Evolutionary conservation across 2,329 filamentous ascomycete species (phyloP), one percentile per base, ranked within the genome.

Genomic region (Exophiala calicioides): DNA sequence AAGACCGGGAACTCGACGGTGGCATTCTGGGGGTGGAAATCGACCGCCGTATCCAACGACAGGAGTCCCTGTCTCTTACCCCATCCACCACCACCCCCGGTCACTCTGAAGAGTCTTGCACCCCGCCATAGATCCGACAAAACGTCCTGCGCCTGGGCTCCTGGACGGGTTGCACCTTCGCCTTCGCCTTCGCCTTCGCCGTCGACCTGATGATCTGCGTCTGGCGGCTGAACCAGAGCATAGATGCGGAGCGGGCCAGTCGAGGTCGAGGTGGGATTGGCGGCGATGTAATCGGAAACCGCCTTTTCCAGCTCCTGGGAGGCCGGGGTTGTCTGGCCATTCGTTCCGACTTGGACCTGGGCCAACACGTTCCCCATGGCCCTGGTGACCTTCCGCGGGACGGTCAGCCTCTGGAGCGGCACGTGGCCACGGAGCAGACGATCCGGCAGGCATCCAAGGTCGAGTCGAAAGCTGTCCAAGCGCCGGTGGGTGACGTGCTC

Each of bases 11-110:
- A 50, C 29, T 27, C 35, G n/a, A 41, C 16, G 2, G 49, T 33
- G 8, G 23, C 30, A 15, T 35, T 32, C n/a, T 24, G 12, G 19
- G 6, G 10, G 8, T 32, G 40, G 9, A 56, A 47, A 27, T 47
- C 41, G 27, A 47, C 44, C 3, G 50, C 45, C 12, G 53, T 46
- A 18, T 60, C 58, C 4, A 60, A 36, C 6, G 58, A 59, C 6
- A 60, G 45, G 7, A 60, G 47, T 10, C 58, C 58, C 32, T 52
- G 39, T 39, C 55, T 58, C 31, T 58, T 52, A 5, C 58, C 58
- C 58, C 58, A 60, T 15, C 58, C 58, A 19, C 55, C 58, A 12
- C 58, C 58, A 21, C 58, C 58, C 13, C 58, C 54, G 4, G 58
- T 59, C 9, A 60, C 58, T 42, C 49, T 46, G 40, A 53, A 50